Conservation (phyloP, 208 protist genomes). For the Vickermania spadyakhi region DNA sequence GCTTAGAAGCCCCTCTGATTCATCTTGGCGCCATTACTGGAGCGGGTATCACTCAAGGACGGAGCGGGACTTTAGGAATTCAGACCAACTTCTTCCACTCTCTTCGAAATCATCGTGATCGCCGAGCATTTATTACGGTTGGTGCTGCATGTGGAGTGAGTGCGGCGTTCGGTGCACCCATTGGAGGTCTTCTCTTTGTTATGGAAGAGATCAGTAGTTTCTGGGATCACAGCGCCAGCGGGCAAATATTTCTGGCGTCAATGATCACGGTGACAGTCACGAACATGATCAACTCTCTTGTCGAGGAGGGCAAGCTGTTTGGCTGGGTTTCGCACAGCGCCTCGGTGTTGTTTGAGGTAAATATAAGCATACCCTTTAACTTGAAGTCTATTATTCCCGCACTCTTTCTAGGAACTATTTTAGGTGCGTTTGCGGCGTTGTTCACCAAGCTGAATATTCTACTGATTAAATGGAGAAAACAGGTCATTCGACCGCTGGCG, state of each 20-base stretch:
- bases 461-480: conserved; percentile 62
- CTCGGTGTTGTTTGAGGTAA: conserved; percentile 83
- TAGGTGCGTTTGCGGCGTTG: conserved; percentile 71
- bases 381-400: conserved; percentile 76
- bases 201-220: conserved; percentile 92
- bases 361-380: conserved; percentile 79
- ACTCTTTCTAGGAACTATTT: conserved; percentile 73
- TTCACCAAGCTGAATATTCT: conserved; percentile 88
- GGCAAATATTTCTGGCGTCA: conserved; percentile 91
- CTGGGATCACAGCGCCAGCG: conserved; percentile 87
- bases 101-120: conserved; percentile 89
- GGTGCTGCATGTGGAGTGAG: conserved; percentile 93
- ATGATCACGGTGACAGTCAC: conserved; percentile 85
- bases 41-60: conserved; percentile 89
- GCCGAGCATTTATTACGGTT: conserved; percentile 91
- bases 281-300: conserved; percentile 67
- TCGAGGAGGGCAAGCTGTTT: conserved; percentile 62
- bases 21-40: conserved; percentile 93
- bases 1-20: conserved; percentile 94
- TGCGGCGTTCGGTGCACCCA: conserved; percentile 93
- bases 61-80: conserved; percentile 75
- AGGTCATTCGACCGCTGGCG: conserved; percentile 31
- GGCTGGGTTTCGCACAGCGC: conserved; percentile 79
- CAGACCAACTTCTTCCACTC: conserved; percentile 64
- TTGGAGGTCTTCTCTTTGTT: conserved; percentile 94